Percentiles rank a stretch among this genome's conserved stretches.
Conservation (phyloP, 805 yeast species). For the Komagataella ulmi region DNA sequence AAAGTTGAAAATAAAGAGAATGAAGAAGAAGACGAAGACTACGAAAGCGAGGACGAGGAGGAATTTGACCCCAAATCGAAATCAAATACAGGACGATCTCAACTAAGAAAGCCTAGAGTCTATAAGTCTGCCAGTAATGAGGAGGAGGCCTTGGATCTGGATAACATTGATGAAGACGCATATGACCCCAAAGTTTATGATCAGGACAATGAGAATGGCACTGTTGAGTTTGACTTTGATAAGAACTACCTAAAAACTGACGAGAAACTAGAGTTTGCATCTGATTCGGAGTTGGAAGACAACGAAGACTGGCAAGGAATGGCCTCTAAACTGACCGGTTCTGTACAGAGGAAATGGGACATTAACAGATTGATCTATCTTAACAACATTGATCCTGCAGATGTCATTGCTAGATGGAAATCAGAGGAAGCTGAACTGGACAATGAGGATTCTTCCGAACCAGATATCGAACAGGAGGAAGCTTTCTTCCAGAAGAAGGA, state of each 20-base stretch:
- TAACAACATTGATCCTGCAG: constrained; percentile 63
- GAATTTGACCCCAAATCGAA: constrained; percentile 12
- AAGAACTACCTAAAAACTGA: constrained; percentile 19
- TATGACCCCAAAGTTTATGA: constrained; percentile 28
- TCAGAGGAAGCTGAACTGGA: constrained; percentile 32
- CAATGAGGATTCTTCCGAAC: constrained; percentile 21
- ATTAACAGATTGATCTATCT: constrained; percentile 69
- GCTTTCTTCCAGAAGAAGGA: constrained; percentile 45
- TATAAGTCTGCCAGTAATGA: constrained; percentile 39
- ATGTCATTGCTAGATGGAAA: constrained; percentile 62
- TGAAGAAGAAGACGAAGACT: constrained; percentile 25
- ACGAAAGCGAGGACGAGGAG: constrained; percentile 21
- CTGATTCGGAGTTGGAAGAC: constrained; percentile 37
- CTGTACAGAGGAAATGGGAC: constrained; percentile 54
- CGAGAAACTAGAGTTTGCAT: constrained; percentile 28
- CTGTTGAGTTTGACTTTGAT: constrained; percentile 35
- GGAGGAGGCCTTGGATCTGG: constrained; percentile 30
- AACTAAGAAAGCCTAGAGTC: constrained; percentile 48
- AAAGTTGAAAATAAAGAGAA: constrained; percentile 19
- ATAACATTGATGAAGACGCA: constrained; percentile 27
- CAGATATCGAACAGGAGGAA: constrained; percentile 29
- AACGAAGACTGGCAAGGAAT: constrained; percentile 28
- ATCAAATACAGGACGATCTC: constrained; percentile 46
- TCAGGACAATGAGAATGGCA: constrained; percentile 27
- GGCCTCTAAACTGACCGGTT: constrained; percentile 51